phyloP scores from a whole-genome alignment of 1,284 basidiomycete genomes.

The Marasmius fiardii region DNA sequence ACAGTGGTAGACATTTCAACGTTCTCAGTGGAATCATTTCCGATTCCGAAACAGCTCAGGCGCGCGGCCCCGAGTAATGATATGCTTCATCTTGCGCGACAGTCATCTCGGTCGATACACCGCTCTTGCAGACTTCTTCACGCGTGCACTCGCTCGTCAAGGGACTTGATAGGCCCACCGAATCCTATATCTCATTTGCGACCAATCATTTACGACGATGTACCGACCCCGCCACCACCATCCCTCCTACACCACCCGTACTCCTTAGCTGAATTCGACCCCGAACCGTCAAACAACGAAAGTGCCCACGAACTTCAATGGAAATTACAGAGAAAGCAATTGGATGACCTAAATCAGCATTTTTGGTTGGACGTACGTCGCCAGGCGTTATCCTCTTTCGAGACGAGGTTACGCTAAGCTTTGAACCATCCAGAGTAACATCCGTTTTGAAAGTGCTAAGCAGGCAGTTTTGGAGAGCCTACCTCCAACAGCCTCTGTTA shows the following conservation, averaged over 20 bases:
- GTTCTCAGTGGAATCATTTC: too few relatives aligned
- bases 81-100: constrained; percentile 7
- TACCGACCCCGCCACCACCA: constrained; percentile 25
- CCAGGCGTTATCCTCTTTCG: neutral
- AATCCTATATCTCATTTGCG: constrained; percentile 76
- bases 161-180: constrained; percentile 64
- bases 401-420: constrained; percentile 4
- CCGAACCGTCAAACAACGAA: constrained; percentile 22
- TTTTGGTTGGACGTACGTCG: constrained; percentile 76
- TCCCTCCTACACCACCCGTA: constrained; percentile 14
- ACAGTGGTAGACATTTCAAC: too few relatives aligned
- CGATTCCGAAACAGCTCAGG: too few relatives aligned
- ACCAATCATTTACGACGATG: constrained; percentile 69
- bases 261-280: constrained; percentile 14
- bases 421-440: constrained; percentile 53
- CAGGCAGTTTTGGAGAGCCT: constrained; percentile 53
- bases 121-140: constrained; percentile 34
- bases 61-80: too few relatives aligned
- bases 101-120: constrained; percentile 9
- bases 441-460: constrained; percentile 67
- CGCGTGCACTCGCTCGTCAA: constrained; percentile 27
- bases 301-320: constrained; percentile 58
- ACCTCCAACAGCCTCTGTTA: constrained; percentile 42
- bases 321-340: constrained; percentile 61
- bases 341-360: constrained; percentile 68